A percentile compares a stretch with the other conserved stretches of the same genome.
Evolutionary conservation across 2,329 filamentous ascomycete species (phyloP).

Genomic region (Trichoderma brevicompactum): DNA sequence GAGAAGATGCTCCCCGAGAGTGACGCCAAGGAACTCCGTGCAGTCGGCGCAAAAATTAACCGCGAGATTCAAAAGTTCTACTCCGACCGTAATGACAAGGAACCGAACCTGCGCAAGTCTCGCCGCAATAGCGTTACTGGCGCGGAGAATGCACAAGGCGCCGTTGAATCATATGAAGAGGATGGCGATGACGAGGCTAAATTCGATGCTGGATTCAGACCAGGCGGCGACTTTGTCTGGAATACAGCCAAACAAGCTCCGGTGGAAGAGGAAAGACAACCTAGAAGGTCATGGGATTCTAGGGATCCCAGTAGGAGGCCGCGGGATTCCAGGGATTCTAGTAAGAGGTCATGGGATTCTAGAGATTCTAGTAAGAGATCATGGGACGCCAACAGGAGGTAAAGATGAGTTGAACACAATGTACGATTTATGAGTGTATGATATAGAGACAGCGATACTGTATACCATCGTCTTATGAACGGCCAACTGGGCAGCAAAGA

Average conservation of each 20-base stretch:
- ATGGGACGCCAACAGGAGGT: neutral
- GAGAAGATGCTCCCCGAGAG: conserved; percentile 46
- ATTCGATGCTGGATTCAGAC: conserved; percentile 24
- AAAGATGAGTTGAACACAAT: neutral
- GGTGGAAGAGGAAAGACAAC: neutral
- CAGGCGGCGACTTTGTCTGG: conserved; percentile 40
- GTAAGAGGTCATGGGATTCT: neutral
- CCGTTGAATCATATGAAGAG: conserved; percentile 32
- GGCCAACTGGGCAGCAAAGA: neutral
- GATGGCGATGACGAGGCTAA: conserved; percentile 30
- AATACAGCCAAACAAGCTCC: conserved; percentile 37
- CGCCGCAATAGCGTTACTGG: neutral
- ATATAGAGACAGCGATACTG: neutral
- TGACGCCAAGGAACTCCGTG: conserved; percentile 42
- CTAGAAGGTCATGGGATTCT: neutral
- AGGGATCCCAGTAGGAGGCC: neutral
- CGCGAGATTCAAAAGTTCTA: conserved; percentile 45
- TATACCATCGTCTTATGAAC: neutral
- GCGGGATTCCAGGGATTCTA: neutral
- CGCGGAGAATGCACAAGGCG: conserved; percentile 2
- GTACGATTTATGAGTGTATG: conserved; percentile 15
- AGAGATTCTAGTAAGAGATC: neutral
- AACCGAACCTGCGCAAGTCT: conserved; percentile 40
- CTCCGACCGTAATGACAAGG: conserved; percentile 40
- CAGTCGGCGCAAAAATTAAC: conserved; percentile 44